Evolutionary conservation across 2,329 filamentous ascomycete genomes (phyloP).

Genomic region (Aspergillus costaricaensis): DNA sequence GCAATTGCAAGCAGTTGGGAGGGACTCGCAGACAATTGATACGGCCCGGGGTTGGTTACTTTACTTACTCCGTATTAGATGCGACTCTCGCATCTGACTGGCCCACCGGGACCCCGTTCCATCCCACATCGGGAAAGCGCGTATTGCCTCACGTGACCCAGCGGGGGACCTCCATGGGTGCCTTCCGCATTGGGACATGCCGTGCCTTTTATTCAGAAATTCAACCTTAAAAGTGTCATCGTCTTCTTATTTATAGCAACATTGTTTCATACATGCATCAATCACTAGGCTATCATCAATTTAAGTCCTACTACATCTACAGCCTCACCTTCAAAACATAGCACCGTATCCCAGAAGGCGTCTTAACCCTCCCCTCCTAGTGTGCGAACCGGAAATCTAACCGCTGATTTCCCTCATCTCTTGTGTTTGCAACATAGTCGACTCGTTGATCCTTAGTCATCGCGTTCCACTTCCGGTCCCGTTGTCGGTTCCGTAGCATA

Average conservation of each 20-base stretch:
- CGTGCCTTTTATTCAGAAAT: background rate
- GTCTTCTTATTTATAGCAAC: background rate
- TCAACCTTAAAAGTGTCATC: background rate
- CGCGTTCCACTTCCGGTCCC: slow-evolving; percentile 33
- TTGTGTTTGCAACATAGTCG: slow-evolving; percentile 34
- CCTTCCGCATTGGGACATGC: background rate
- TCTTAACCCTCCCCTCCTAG: slow-evolving; percentile 10
- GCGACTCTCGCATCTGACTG: background rate
- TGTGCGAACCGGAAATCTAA: slow-evolving; percentile 41
- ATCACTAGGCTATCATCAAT: background rate
- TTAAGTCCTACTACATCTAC: background rate
- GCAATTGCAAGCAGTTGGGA: background rate
- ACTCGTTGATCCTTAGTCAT: slow-evolving; percentile 33
- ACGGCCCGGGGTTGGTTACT: background rate
- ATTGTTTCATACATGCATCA: background rate
- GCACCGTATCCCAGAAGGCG: background rate
- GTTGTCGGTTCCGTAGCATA: slow-evolving; percentile 29
- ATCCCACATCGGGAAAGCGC: background rate
- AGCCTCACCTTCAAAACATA: background rate
- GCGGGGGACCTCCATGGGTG: background rate
- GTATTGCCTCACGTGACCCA: background rate
- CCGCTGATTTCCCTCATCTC: slow-evolving; percentile 36
- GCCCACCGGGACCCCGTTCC: background rate
- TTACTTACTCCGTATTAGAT: background rate
- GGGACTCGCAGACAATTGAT: background rate